Evolutionary conservation across 140 eudicot species (phyloP), one percentile per base, ranked within the genome.

Genomic region (Ambrosia hybrid): DNA sequence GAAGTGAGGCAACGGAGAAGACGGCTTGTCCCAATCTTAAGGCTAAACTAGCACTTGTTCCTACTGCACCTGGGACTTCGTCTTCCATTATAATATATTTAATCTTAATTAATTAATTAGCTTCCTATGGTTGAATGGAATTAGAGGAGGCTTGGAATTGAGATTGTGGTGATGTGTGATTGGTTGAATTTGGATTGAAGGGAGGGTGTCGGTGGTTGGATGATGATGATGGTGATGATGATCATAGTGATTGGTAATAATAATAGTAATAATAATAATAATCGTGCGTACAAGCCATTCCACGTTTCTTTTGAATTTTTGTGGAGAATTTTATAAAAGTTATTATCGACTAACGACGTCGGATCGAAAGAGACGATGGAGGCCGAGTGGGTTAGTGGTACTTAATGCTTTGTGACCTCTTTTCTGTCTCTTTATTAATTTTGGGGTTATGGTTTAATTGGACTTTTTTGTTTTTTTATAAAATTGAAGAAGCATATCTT

Each of bases 41-140:
- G 64, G 96, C 99, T 84, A 94, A 86, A 73, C 99, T 88, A 4
- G 89, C 99, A 61, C 99, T 87, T n/a, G 99, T 88, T 41, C 99
- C 99, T 15, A 94, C 17, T 66, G 97, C 80, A 14, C 99, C 97
- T 41, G 96, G 90, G 68, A 88, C 79, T 64, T 93, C 99, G 12
- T 83, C 84, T 16, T 82, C 75, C 79, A 51, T 78, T 49, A 39
- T 21, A 21, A 21, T 21, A 30, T 41, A 41, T 4, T 41, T 41
- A 41, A 41, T 41, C 2, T 4, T 41, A 41, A 41, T 1, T 1
- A 41, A 8, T 41, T 5, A 4, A 8, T 41, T 41, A 8, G 6
- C 30, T 55, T 48, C 33, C 69, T 60, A 1, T 41, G 6, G 15
- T 4, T 56, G 4, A 38, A 3, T 55, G 12, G 37, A 34, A 51